phyloP scores from a whole-genome alignment of 345 rosid species.

The Heritiera littoralis region DNA sequence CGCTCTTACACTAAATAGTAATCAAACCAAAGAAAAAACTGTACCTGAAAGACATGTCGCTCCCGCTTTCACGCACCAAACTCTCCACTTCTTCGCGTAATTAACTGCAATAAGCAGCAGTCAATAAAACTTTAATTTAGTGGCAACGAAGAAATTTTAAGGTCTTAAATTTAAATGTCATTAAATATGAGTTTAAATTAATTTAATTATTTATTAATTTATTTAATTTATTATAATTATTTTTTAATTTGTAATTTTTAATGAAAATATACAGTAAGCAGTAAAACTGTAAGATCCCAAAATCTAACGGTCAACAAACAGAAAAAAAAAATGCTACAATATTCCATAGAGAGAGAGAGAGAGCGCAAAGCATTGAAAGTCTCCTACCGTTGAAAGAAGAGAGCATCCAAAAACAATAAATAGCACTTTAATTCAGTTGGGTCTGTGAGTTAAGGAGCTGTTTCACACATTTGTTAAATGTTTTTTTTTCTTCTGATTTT shows the following conservation, averaged over 20 bases:
- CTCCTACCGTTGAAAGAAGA: not conserved
- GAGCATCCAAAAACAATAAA: constrained; percentile 1
- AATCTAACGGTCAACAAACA: constrained; percentile 14
- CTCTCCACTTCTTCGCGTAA: not conserved
- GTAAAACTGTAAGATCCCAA: constrained; percentile 1
- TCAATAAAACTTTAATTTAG: no score
- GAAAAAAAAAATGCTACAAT: not conserved
- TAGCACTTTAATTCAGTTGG: constrained; percentile 22
- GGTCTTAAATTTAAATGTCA: no score
- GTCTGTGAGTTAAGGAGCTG: constrained; percentile 6
- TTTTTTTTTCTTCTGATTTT: not conserved
- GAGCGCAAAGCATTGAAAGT: constrained; percentile 7
- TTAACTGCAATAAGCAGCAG: not conserved
- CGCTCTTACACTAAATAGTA: not conserved
- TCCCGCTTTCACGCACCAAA: not conserved
- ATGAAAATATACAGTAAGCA: no score
- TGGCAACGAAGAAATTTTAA: no score
- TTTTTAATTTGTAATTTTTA: no score
- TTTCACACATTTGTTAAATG: constrained; percentile 17
- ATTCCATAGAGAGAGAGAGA: not conserved
- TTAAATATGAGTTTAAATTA: no score
- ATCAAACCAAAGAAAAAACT: not conserved
- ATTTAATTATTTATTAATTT: no score
- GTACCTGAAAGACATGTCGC: not conserved
- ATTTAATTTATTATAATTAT: no score